Evolutionary conservation across 495 filamentous ascomycete genomes (phyloP), one percentile per base, ranked within the genome.

Genomic region (Penicillium egyptiacum): DNA sequence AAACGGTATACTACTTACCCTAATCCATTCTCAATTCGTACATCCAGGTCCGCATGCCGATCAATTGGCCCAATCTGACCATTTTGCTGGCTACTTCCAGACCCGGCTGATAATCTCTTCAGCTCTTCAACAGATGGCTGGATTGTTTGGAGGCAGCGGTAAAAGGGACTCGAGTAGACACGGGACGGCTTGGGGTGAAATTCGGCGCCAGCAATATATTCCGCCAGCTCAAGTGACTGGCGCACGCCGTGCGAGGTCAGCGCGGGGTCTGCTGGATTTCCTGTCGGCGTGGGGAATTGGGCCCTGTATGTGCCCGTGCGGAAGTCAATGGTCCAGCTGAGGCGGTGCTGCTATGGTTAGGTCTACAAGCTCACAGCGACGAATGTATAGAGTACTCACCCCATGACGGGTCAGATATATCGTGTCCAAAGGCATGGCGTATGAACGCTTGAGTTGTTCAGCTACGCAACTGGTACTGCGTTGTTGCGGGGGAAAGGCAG

Each of bases 61-160:
- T 70, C 69, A 42, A 67, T 63, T 52, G 49, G 45, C 10, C 53
- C 63, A 10, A 55, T 10, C 11, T 14, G 19, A 1, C 23, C 30
- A 44, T 19, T 6, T 16, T 7, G n/a, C 10, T 43, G 50, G 41
- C 20, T 46, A 30, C 46, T 20, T 19, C 35, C 42, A 7, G 31
- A 44, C 16, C 53, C 44, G 0, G 26, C 23, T n/a, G 69, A 63
- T 47, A 51, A 50, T 53, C 70, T 62, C 47, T 72, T 75, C 57
- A 87, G 71, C 26, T 69, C 69, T 58, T 86, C 80, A 11, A 89
- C 80, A 22, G 83, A 81, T 0, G 92, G 92, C 50, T 73, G 67
- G 41, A 97, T 81, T 0, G 94, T 98, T 71, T 97, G 90, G 19
- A 98, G 75, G 69, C 94, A 98, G 52, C 94, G 84, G 71, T 96